Evolutionary conservation across 805 yeast genomes (phyloP).

Genomic region (Millerozyma acaciae): DNA sequence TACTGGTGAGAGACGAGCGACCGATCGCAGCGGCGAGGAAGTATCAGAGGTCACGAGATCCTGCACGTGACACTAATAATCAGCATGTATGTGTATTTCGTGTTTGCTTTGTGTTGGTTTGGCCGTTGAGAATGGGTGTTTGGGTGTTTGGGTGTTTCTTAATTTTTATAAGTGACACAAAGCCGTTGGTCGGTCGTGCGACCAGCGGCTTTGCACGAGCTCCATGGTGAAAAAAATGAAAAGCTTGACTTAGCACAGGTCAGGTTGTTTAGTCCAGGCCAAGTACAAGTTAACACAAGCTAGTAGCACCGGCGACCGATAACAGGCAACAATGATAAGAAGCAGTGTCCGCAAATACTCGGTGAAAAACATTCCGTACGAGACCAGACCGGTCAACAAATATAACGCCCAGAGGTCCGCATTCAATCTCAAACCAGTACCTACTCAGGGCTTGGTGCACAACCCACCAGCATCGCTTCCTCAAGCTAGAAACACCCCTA

Average conservation of each 20-base stretch:
- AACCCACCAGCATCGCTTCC: constrained; percentile 58
- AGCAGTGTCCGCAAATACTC: constrained; percentile 7
- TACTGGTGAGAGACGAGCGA: too few species aligned
- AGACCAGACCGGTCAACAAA: constrained; percentile 45
- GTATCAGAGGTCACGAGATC: too few species aligned
- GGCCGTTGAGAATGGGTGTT: too few species aligned
- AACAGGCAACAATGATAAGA: constrained; percentile 5
- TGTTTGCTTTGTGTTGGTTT: too few species aligned
- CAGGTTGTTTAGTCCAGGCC: too few species aligned
- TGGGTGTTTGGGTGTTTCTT: too few species aligned
- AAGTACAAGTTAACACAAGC: background rate
- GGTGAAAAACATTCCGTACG: constrained; percentile 26
- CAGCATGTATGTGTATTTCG: too few species aligned
- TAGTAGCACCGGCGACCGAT: background rate
- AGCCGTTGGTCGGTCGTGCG: background rate
- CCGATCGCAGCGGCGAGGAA: too few species aligned
- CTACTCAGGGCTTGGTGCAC: constrained; percentile 55
- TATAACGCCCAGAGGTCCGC: constrained; percentile 64
- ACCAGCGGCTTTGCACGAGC: background rate
- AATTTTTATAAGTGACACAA: too few species aligned
- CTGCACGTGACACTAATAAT: too few species aligned
- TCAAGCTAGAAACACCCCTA: constrained; percentile 56
- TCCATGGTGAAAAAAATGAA: background rate
- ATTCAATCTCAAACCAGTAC: constrained; percentile 53
- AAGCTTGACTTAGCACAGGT: too few species aligned